Evolutionary conservation across 495 filamentous ascomycete species (phyloP), one percentile per base, ranked within the genome.

Genomic region (Aspergillus indologenus): DNA sequence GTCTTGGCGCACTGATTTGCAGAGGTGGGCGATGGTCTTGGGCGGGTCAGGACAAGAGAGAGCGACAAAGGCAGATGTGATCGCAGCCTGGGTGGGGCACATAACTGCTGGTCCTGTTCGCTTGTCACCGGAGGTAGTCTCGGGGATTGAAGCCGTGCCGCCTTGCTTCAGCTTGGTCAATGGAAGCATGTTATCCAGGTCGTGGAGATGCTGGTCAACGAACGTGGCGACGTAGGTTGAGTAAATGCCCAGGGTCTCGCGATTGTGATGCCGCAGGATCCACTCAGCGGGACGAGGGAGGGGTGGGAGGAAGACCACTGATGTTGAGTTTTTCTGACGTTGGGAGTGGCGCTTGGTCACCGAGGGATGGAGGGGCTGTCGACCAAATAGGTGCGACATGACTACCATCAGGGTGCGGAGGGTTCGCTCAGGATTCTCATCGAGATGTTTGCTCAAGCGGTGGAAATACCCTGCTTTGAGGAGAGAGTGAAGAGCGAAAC

Each of bases 401-500:
- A 88, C 81, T 0, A 91, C 69, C 73, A 91, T 84, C 43, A 92
- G 62, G 2, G 67, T 69, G 3, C 70, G 71, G 5, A 84, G 52
- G 0, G 78, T 79, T 5, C 58, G 44, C 4, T 76, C 62, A 3
- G 74, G 65, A 2, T 63, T 65, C 4, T 60, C 23, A 19, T 74
- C 54, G 20, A 88, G 72, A 12, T 81, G 68, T 1, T 75, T 72
- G 59, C 86, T 88, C 0, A 91, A 63, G 5, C 71, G 63, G 61
- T 88, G 83, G 66, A 92, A 88, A 62, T 87, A 89, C 0, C 87
- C 87, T 20, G 73, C 78, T 53, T 79, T 83, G 6, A 92, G 69
- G 1, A 92, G 77, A 2, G 87, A 82, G 62, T 92, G 88, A 67
- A 92, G 87, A 0, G 87, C 85, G 61, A 91, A 92, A 31, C 80